A percentile compares a stretch with the other conserved stretches of the same genome.
Conservation (phyloP, 768 basidiomycete species). For the Lentinula aciculospora region DNA sequence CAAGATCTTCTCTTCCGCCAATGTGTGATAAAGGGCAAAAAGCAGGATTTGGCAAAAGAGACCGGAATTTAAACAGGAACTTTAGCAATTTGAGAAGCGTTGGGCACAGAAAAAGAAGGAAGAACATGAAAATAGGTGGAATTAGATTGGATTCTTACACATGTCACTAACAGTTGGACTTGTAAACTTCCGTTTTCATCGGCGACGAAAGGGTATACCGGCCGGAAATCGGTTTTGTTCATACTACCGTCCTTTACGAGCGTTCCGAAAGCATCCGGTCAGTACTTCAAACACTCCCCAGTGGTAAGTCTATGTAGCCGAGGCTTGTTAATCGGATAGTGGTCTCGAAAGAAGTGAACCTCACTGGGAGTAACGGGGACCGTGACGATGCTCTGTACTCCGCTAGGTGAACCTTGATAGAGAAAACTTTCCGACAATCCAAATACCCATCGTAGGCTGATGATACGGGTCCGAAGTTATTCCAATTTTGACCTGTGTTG, state of each 20-base stretch:
- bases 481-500: not conserved
- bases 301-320: not conserved
- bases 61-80: not conserved
- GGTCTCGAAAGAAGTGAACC: not conserved
- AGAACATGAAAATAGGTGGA: constrained; percentile 4
- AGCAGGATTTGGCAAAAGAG: not conserved
- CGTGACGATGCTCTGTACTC: not conserved
- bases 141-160: constrained; percentile 9
- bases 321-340: not conserved
- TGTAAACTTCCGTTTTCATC: constrained; percentile 43
- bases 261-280: not conserved
- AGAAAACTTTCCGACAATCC: not conserved
- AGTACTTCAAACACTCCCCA: not conserved
- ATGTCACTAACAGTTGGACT: constrained; percentile 8
- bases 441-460: not conserved
- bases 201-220: constrained; percentile 16
- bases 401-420: not conserved
- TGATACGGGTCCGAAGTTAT: not conserved
- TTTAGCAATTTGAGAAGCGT: not conserved
- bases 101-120: not conserved
- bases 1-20: not conserved
- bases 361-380: not conserved
- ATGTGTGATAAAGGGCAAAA: constrained; percentile 4
- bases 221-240: not conserved
- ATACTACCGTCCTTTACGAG: not conserved